These are phyloP conservation scores for Scolecobasidium constrictum DNA, from an alignment of 2,329 filamentous ascomycete genomes.

Conservation along the genomic window DNA sequence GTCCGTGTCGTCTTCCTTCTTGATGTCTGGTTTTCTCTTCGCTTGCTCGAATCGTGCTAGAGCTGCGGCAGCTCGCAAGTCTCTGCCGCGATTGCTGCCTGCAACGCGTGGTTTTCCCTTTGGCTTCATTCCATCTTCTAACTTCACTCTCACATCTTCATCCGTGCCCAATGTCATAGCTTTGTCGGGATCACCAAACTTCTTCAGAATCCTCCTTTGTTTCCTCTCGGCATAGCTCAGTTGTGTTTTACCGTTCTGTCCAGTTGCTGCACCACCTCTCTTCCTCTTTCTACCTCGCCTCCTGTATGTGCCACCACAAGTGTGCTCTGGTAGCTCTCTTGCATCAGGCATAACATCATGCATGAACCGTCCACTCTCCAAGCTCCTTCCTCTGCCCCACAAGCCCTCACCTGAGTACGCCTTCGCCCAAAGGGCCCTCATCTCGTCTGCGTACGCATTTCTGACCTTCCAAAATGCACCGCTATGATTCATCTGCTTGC, in stretches of 20 bases:
- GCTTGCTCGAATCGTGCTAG: constrained; percentile 56
- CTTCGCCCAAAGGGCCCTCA: constrained; percentile 58
- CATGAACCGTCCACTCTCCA: constrained; percentile 41
- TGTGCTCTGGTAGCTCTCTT: constrained; percentile 53
- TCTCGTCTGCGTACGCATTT: constrained; percentile 59
- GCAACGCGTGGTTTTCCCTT: constrained; percentile 63
- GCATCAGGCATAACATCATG: constrained; percentile 25
- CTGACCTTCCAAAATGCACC: constrained; percentile 70
- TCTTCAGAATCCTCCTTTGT: constrained; percentile 60
- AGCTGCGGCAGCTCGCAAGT: constrained; percentile 66
- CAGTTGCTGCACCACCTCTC: constrained; percentile 39
- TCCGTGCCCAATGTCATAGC: constrained; percentile 56
- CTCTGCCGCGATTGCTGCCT: constrained; percentile 60
- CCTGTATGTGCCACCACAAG: constrained; percentile 73
- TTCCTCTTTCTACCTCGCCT: constrained; percentile 43
- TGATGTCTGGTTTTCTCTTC: constrained; percentile 30
- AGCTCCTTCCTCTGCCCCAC: constrained; percentile 61
- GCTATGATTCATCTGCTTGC: constrained; percentile 86
- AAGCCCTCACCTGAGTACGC: constrained; percentile 72
- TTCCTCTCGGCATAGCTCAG: constrained; percentile 62
- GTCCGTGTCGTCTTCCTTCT: constrained; percentile 24
- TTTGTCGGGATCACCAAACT: constrained; percentile 56
- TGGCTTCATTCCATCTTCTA: constrained; percentile 52
- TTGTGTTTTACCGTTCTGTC: constrained; percentile 29
- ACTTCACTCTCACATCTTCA: constrained; percentile 49